Conservation (phyloP, 305 asterid genomes). For the Fraxinus greggii region DNA sequence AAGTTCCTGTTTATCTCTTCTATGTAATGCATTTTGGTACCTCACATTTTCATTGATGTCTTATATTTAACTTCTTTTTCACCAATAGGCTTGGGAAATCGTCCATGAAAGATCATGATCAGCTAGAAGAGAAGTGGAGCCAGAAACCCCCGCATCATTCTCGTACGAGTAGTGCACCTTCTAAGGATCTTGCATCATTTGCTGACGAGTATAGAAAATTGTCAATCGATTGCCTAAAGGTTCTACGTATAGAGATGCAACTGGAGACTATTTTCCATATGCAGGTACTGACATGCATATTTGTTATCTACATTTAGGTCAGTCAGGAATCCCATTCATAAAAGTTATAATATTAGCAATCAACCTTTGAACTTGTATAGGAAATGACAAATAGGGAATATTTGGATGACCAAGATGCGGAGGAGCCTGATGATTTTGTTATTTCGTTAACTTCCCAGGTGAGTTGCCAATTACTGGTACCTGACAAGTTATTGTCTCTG, state of each 20-base stretch:
- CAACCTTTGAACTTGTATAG: constrained; percentile 44
- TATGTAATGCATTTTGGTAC: neutral
- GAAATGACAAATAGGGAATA: constrained; percentile 86
- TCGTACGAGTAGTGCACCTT: constrained; percentile 59
- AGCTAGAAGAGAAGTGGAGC: constrained; percentile 55
- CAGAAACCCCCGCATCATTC: constrained; percentile 48
- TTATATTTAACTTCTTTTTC: constrained; percentile 21
- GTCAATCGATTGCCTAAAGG: constrained; percentile 96
- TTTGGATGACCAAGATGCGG: constrained; percentile 98
- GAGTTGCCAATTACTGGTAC: constrained; percentile 26
- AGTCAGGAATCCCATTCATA: constrained; percentile 13
- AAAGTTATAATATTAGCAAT: constrained; percentile 28
- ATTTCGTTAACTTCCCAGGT: constrained; percentile 94
- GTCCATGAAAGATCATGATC: constrained; percentile 55
- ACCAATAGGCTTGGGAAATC: constrained; percentile 70
- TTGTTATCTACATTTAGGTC: constrained; percentile 16
- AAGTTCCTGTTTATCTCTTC: neutral
- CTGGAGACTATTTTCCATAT: constrained; percentile 90
- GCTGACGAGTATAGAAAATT: constrained; percentile 94
- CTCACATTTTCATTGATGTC: constrained; percentile 1
- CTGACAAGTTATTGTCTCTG: neutral
- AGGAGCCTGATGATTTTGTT: constrained; percentile 97
- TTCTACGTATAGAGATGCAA: constrained; percentile 95
- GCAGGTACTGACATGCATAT: constrained; percentile 58
- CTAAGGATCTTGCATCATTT: constrained; percentile 78